phyloP scores from a whole-genome alignment of 768 basidiomycete genomes.

The Lyophyllum semitale region DNA sequence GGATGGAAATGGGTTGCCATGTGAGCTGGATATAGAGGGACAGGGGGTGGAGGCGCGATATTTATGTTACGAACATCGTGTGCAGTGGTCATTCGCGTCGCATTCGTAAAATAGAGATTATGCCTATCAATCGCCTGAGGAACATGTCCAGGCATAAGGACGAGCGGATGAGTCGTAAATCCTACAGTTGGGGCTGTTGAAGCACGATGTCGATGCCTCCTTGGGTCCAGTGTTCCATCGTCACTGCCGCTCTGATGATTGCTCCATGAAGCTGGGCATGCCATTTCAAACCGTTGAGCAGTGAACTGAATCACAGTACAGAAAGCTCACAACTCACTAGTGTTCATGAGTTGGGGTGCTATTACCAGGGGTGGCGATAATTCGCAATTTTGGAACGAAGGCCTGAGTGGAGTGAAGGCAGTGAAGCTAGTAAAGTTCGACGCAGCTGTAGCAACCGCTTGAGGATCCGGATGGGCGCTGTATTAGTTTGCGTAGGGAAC shows the following conservation, averaged over 20 bases:
- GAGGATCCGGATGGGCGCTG: too few species aligned
- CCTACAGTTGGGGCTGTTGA: constrained; percentile 22
- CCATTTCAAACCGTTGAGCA: background rate
- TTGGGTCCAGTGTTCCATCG: constrained; percentile 5
- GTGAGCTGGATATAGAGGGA: constrained; percentile 35
- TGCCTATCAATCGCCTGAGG: constrained; percentile 21
- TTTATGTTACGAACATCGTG: constrained; percentile 16
- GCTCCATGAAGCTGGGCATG: constrained; percentile 17
- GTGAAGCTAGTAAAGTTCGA: background rate
- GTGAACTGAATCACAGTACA: background rate
- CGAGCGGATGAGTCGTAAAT: constrained; percentile 19
- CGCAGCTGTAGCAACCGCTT: background rate
- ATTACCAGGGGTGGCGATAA: too few species aligned
- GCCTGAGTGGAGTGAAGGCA: background rate
- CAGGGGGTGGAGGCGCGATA: constrained; percentile 14
- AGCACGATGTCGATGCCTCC: constrained; percentile 13
- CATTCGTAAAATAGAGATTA: constrained; percentile 24
- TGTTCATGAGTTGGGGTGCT: constrained; percentile 5
- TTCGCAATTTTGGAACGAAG: background rate
- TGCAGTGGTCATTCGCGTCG: constrained; percentile 15
- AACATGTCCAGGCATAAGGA: constrained; percentile 20
- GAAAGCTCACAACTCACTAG: constrained; percentile 5
- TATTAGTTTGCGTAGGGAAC: too few species aligned
- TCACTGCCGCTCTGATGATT: background rate
- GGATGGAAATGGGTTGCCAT: constrained; percentile 27